These are phyloP conservation scores for Phaffomyces thermotolerans DNA, from an alignment of 805 yeast genomes.

Conservation along the genomic window DNA sequence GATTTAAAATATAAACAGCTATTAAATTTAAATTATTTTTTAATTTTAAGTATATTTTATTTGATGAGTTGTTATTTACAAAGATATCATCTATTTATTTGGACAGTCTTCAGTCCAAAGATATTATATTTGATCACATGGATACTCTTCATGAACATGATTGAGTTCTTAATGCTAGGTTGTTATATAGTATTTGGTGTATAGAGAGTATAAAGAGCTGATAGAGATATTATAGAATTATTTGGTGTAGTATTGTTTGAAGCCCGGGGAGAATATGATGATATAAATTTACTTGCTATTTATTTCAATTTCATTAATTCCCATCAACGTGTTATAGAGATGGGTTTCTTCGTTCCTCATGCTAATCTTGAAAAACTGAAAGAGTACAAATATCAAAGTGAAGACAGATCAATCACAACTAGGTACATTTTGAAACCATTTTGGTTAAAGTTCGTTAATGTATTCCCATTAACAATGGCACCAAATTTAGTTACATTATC, in stretches of 20 bases:
- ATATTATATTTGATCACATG: constrained; percentile 74
- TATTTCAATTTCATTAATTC: no score
- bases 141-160: constrained; percentile 43
- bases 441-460: constrained; percentile 64
- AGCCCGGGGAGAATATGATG: no score
- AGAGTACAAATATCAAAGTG: constrained; percentile 53
- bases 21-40: constrained; percentile 38
- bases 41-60: constrained; percentile 50
- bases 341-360: constrained; percentile 63
- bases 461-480: constrained; percentile 85
- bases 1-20: constrained; percentile 22
- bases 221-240: no score
- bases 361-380: constrained; percentile 42
- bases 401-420: constrained; percentile 75
- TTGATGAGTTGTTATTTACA: constrained; percentile 64
- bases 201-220: no score
- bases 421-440: constrained; percentile 72
- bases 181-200: background rate
- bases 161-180: background rate
- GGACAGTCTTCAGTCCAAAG: constrained; percentile 98
- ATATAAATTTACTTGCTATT: no score
- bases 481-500: constrained; percentile 84
- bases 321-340: constrained; percentile 20
- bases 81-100: constrained; percentile 83
- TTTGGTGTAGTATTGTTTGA: no score